These are phyloP conservation scores for Coniochaeta prunicola DNA, from an alignment of 2,329 filamentous ascomycete species.

Conservation along the genomic window DNA sequence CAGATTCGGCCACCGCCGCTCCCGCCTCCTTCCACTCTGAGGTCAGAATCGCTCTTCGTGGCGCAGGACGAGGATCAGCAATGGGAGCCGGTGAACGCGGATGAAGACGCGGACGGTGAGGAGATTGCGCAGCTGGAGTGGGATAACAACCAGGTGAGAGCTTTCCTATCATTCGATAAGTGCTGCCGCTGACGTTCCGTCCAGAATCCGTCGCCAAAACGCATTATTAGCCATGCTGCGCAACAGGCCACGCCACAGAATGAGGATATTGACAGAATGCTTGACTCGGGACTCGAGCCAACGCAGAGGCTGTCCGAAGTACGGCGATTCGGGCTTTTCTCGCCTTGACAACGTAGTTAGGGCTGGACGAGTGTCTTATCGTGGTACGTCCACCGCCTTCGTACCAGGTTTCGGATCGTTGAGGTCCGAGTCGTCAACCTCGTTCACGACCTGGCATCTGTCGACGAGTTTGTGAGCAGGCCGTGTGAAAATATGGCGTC, in stretches of 20 bases:
- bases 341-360: conserved; percentile 7
- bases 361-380: not conserved
- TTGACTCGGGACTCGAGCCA: conserved; percentile 48
- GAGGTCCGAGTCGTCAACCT: no score
- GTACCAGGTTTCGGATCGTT: not conserved
- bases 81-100: conserved; percentile 62
- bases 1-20: conserved; percentile 21
- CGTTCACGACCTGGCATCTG: no score
- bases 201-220: conserved; percentile 36
- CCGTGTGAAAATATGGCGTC: not conserved
- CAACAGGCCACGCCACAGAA: conserved; percentile 11
- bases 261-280: not conserved
- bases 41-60: conserved; percentile 66
- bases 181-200: conserved; percentile 18
- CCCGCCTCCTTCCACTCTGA: conserved; percentile 48
- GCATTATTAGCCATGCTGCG: conserved; percentile 31
- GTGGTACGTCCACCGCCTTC: not conserved
- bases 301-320: conserved; percentile 66
- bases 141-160: conserved; percentile 63
- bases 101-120: conserved; percentile 52
- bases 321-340: conserved; percentile 24
- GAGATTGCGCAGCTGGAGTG: conserved; percentile 64
- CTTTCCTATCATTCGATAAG: not conserved
- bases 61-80: conserved; percentile 52
- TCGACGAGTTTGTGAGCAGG: not conserved